phyloP scores from a whole-genome alignment of 2,329 filamentous ascomycete genomes.

The Dactylonectria macrodidyma region DNA sequence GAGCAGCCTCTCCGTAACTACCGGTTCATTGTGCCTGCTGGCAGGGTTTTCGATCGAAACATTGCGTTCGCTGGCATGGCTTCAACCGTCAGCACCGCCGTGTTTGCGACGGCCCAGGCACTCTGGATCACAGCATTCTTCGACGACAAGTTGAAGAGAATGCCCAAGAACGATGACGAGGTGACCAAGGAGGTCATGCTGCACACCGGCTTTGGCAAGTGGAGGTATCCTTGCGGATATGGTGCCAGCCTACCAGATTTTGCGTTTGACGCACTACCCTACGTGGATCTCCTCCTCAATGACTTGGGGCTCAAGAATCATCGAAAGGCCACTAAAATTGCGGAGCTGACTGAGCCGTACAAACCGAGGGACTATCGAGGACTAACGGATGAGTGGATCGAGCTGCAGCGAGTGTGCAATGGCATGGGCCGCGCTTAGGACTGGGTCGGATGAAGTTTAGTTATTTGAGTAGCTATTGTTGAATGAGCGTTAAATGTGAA shows the following conservation, averaged over 20 bases:
- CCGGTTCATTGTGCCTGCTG: constrained; percentile 44
- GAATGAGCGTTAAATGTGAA: too few relatives aligned
- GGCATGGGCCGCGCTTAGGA: too few relatives aligned
- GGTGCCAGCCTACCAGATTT: constrained; percentile 76
- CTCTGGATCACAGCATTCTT: constrained; percentile 72
- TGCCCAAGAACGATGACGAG: constrained; percentile 51
- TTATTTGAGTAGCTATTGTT: too few relatives aligned
- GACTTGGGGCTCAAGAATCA: constrained; percentile 71
- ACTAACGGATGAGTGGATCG: constrained; percentile 40
- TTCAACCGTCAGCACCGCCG: constrained; percentile 49
- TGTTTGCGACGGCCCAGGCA: constrained; percentile 54
- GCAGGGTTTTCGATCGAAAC: constrained; percentile 36
- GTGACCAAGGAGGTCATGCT: constrained; percentile 70
- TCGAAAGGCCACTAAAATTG: constrained; percentile 19
- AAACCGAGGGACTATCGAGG: constrained; percentile 39
- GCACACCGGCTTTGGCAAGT: constrained; percentile 76
- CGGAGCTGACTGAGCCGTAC: constrained; percentile 26
- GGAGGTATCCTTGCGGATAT: constrained; percentile 76
- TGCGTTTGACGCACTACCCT: constrained; percentile 82
- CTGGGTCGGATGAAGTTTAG: too few relatives aligned
- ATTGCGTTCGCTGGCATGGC: constrained; percentile 53
- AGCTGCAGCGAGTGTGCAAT: too few relatives aligned
- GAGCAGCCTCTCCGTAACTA: constrained; percentile 41
- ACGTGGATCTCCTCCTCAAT: constrained; percentile 66
- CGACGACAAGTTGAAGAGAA: constrained; percentile 59